Percentiles rank a stretch among this genome's conserved stretches.
phyloP scores from a whole-genome alignment of 2,329 filamentous ascomycete species.

The Penicillium sp. region DNA sequence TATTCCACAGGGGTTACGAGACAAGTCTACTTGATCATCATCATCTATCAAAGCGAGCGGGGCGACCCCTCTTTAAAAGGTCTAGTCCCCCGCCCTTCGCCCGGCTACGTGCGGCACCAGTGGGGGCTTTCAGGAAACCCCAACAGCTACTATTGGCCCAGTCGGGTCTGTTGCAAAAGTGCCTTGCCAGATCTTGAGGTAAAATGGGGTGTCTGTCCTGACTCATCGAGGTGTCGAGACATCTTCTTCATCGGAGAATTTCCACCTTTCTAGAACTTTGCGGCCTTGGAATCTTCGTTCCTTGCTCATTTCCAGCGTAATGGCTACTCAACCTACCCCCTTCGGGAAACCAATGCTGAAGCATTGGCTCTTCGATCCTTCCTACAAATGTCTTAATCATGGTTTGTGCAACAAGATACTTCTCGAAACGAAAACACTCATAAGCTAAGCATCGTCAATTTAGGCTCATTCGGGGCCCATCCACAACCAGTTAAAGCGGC shows the following conservation, averaged over 20 bases:
- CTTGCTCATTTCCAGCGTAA: not conserved
- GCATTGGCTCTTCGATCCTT: conserved; percentile 70
- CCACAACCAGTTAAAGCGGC: conserved; percentile 65
- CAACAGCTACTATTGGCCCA: not conserved
- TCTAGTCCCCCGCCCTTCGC: not conserved
- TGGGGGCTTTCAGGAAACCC: not conserved
- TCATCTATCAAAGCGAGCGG: not conserved
- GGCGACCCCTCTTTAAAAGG: not conserved
- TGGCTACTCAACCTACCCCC: conserved; percentile 28
- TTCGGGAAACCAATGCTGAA: conserved; percentile 62
- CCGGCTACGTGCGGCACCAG: not conserved
- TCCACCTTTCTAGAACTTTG: not conserved
- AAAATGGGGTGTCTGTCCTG: too few relatives aligned
- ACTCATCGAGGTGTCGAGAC: not conserved
- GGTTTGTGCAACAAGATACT: conserved; percentile 50
- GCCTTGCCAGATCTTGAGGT: too few relatives aligned
- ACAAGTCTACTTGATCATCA: not conserved
- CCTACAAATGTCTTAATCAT: conserved; percentile 78
- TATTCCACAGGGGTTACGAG: not conserved
- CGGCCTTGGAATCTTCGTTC: not conserved
- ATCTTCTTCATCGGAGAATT: not conserved
- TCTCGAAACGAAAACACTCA: too few relatives aligned
- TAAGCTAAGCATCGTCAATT: not conserved
- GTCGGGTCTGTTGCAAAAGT: too few relatives aligned
- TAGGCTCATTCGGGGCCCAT: conserved; percentile 76